phyloP scores from a whole-genome alignment of 352 stramenopile species.

The Phytophthora chlamydospora region DNA sequence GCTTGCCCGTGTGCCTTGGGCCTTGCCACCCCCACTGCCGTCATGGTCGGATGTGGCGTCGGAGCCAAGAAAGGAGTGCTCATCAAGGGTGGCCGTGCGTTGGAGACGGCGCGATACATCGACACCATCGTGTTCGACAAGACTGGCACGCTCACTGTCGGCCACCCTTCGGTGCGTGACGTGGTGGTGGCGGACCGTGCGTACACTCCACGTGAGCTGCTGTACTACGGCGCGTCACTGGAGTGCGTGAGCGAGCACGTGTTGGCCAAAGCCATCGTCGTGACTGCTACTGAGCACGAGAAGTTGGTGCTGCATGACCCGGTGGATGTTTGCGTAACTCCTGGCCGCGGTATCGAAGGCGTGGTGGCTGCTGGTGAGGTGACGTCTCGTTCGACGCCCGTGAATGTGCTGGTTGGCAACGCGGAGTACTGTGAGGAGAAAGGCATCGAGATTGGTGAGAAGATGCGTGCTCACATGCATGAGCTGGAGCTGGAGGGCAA shows the following conservation, averaged over 20 bases:
- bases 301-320: slow-evolving; percentile 79
- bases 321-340: slow-evolving; percentile 72
- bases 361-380: slow-evolving; percentile 40
- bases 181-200: slow-evolving; percentile 69
- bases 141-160: slow-evolving; percentile 91
- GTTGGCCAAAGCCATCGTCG: slow-evolving; percentile 83
- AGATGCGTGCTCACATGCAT: slow-evolving; percentile 81
- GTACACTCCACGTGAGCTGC: slow-evolving; percentile 69
- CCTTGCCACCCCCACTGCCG: slow-evolving; percentile 83
- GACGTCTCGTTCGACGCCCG: slow-evolving; percentile 24
- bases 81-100: slow-evolving; percentile 84
- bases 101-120: slow-evolving; percentile 86
- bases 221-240: slow-evolving; percentile 82
- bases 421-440: slow-evolving; percentile 83
- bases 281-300: slow-evolving; percentile 76
- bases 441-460: slow-evolving; percentile 60
- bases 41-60: slow-evolving; percentile 90
- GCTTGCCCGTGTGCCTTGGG: slow-evolving; percentile 85
- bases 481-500: slow-evolving; percentile 86
- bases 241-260: slow-evolving; percentile 89
- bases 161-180: slow-evolving; percentile 81
- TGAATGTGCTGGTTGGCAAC: slow-evolving; percentile 79
- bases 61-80: slow-evolving; percentile 89
- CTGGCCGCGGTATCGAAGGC: slow-evolving; percentile 81
- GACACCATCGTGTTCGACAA: slow-evolving; percentile 94